Conservation (phyloP, 2,329 filamentous ascomycete species). For the Exophiala phaeomuriformis region DNA sequence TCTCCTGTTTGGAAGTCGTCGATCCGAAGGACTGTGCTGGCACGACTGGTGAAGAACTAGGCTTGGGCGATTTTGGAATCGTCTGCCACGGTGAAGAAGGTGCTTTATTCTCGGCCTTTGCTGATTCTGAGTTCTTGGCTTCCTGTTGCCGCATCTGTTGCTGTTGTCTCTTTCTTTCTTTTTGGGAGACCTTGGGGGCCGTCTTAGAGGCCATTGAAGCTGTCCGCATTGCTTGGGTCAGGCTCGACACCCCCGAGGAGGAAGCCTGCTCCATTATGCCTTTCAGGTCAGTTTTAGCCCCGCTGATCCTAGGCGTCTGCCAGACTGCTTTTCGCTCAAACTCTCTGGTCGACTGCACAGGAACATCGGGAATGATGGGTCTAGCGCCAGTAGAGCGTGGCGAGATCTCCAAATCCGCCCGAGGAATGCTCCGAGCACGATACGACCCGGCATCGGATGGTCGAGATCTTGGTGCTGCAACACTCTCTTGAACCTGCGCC, state of each 20-base stretch:
- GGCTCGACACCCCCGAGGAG: slow-evolving; percentile 43
- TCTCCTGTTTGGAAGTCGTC: slow-evolving; percentile 2
- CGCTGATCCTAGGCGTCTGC: slow-evolving; percentile 48
- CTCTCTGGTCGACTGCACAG: slow-evolving; percentile 5
- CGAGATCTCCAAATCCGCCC: slow-evolving; percentile 1
- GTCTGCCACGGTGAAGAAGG: slow-evolving; percentile 59
- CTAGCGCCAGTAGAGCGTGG: neutral
- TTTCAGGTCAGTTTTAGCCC: slow-evolving; percentile 63
- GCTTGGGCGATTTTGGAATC: slow-evolving; percentile 31
- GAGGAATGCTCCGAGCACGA: neutral
- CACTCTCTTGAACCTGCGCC: neutral
- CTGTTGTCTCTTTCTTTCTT: slow-evolving; percentile 79
- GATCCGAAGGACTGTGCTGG: slow-evolving; percentile 2
- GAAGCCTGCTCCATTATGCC: slow-evolving; percentile 65
- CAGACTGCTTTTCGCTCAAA: slow-evolving; percentile 41
- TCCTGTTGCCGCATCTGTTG: slow-evolving; percentile 47
- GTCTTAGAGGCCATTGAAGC: slow-evolving; percentile 34
- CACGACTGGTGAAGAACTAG: slow-evolving; percentile 13
- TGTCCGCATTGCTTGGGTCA: slow-evolving; percentile 47
- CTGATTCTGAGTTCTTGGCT: slow-evolving; percentile 33
- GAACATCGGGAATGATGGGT: neutral
- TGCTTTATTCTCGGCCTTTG: slow-evolving; percentile 6
- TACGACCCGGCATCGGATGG: neutral
- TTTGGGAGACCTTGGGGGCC: slow-evolving; percentile 69
- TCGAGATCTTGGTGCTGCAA: neutral